Conservation (phyloP, 371 early-diverging fungal species). For the Mucor circinelloides region DNA sequence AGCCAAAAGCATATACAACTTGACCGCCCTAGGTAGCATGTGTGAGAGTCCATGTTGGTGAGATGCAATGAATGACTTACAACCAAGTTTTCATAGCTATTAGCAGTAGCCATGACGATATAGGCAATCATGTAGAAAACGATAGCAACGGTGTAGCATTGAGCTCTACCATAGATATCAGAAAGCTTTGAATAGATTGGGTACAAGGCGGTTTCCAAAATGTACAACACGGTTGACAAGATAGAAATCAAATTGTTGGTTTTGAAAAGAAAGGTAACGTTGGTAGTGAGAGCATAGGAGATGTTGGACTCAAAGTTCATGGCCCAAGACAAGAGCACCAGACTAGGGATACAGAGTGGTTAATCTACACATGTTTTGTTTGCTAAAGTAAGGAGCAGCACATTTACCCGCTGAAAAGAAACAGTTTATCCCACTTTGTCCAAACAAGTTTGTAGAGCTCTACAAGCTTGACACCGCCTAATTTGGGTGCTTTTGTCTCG, state of each 20-base stretch:
- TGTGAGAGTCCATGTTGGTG: background rate
- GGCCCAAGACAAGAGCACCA: slow-evolving; percentile 28
- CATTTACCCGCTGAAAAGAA: slow-evolving; percentile 27
- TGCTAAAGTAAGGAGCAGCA: background rate
- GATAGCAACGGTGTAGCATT: slow-evolving; percentile 22
- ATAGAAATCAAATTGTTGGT: slow-evolving; percentile 17
- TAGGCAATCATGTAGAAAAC: slow-evolving; percentile 26
- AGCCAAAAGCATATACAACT: slow-evolving; percentile 40
- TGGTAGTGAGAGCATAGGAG: slow-evolving; percentile 9
- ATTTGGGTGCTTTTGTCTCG: background rate
- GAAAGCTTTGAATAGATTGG: slow-evolving; percentile 38
- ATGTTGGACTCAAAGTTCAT: slow-evolving; percentile 30
- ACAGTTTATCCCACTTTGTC: slow-evolving; percentile 19
- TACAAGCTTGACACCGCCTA: slow-evolving; percentile 22
- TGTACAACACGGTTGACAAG: slow-evolving; percentile 21
- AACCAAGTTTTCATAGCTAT: slow-evolving; percentile 15
- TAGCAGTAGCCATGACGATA: slow-evolving; percentile 22
- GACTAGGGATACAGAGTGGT: slow-evolving; percentile 12
- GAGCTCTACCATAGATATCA: slow-evolving; percentile 32
- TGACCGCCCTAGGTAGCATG: slow-evolving; percentile 31
- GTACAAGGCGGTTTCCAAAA: slow-evolving; percentile 26
- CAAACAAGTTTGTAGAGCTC: slow-evolving; percentile 31
- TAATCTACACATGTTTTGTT: background rate
- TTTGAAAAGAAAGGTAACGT: slow-evolving; percentile 15
- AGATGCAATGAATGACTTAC: slow-evolving; percentile 2